Evolutionary conservation across 176 grass and related monocot genomes (phyloP).

Genomic region (Zea luxurians): DNA sequence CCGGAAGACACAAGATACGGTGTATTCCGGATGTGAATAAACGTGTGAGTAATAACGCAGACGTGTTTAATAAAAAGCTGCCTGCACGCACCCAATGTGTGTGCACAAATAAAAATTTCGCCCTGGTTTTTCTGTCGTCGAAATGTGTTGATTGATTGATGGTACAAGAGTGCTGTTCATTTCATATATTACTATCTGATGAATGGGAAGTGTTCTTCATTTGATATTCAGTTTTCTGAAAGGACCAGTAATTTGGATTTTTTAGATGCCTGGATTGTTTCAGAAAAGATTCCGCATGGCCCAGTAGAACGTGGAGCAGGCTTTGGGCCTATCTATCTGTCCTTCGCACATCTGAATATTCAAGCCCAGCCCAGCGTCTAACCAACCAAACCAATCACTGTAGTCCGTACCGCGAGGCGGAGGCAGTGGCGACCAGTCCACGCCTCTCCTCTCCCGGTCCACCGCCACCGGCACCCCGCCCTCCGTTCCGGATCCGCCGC

Average conservation of each 20-base stretch:
- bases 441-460: slow-evolving; percentile 9
- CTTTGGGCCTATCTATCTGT: not conserved
- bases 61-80: not conserved
- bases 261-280: too few relatives aligned
- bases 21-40: slow-evolving; percentile 78
- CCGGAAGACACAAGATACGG: slow-evolving; percentile 82
- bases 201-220: too few relatives aligned
- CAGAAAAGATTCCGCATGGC: too few relatives aligned
- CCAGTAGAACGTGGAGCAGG: not conserved
- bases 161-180: too few relatives aligned
- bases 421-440: not conserved
- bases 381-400: not conserved
- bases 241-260: too few relatives aligned
- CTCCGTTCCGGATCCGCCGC: slow-evolving; percentile 31
- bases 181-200: too few relatives aligned
- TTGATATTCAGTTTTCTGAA: too few relatives aligned
- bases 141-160: not conserved
- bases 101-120: not conserved
- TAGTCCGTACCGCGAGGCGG: too few relatives aligned
- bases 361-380: not conserved
- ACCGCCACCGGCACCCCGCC: not conserved
- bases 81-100: not conserved
- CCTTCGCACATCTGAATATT: not conserved
- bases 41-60: not conserved
- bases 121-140: not conserved